phyloP scores from a whole-genome alignment of 78 protist species.

The Polysphondylium violaceum region DNA sequence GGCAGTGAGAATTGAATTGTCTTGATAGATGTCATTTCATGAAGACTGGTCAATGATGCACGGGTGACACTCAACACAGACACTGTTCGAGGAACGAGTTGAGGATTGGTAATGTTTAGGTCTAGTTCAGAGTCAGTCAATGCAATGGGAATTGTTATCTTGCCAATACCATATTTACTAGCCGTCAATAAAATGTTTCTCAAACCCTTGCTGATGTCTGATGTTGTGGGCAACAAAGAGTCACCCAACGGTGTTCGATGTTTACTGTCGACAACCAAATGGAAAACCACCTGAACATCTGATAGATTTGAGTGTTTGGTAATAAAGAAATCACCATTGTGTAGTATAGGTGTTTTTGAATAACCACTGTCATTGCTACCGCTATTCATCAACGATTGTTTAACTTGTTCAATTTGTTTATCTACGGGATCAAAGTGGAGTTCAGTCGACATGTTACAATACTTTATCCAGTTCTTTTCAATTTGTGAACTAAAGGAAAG shows the following conservation, averaged over 20 bases:
- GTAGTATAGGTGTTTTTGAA: constrained; percentile 6
- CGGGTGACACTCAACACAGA: constrained; percentile 38
- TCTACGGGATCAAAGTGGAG: constrained; percentile 66
- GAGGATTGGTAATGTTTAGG: neutral
- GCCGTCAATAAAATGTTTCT: constrained; percentile 70
- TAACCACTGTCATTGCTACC: neutral
- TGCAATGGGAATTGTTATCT: constrained; percentile 55
- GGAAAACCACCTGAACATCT: constrained; percentile 77
- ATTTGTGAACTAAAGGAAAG: constrained; percentile 26
- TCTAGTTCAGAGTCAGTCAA: constrained; percentile 61
- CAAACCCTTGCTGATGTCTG: constrained; percentile 54
- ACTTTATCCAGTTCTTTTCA: constrained; percentile 52
- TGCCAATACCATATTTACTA: constrained; percentile 71
- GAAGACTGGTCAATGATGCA: constrained; percentile 56
- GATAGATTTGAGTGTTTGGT: constrained; percentile 74
- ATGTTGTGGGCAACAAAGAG: constrained; percentile 28
- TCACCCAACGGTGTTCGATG: constrained; percentile 70
- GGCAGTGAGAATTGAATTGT: constrained; percentile 62
- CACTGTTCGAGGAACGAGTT: neutral
- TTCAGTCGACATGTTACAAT: constrained; percentile 77
- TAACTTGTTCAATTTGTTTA: constrained; percentile 40
- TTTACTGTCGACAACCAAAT: constrained; percentile 57
- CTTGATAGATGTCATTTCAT: constrained; percentile 57
- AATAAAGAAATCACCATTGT: constrained; percentile 71
- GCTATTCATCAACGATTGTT: neutral